Evolutionary conservation across 805 yeast genomes (phyloP).

Genomic region (Kluyveromyces lactis): DNA sequence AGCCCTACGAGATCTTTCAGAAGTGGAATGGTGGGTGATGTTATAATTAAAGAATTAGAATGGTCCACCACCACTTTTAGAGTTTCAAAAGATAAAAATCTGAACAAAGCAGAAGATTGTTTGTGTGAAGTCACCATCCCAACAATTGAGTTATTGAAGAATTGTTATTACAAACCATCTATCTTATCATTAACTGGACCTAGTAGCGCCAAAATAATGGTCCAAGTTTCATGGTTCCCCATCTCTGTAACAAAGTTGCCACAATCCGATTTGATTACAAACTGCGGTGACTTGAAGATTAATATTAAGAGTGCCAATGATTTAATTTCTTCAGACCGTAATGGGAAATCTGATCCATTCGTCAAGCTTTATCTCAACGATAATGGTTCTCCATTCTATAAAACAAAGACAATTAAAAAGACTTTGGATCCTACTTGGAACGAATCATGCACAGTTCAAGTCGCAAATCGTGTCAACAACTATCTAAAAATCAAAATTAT

Average conservation of each 20-base stretch:
- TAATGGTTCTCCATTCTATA: slow-evolving; percentile 47
- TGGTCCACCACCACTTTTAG: slow-evolving; percentile 61
- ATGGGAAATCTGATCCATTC: slow-evolving; percentile 93
- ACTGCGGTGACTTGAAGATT: slow-evolving; percentile 63
- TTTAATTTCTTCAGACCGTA: slow-evolving; percentile 78
- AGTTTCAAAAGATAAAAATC: slow-evolving; percentile 45
- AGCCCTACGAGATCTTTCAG: slow-evolving; percentile 30
- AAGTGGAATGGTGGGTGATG: slow-evolving; percentile 58
- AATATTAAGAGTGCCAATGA: slow-evolving; percentile 55
- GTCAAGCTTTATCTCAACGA: slow-evolving; percentile 62
- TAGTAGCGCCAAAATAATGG: slow-evolving; percentile 42
- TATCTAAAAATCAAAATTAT: slow-evolving; percentile 46
- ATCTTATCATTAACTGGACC: slow-evolving; percentile 48
- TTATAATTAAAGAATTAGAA: slow-evolving; percentile 66
- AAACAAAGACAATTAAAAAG: slow-evolving; percentile 75
- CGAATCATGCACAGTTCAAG: slow-evolving; percentile 50
- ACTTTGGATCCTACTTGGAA: slow-evolving; percentile 89
- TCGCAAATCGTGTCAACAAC: slow-evolving; percentile 57
- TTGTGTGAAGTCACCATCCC: slow-evolving; percentile 59
- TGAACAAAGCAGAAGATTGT: slow-evolving; percentile 47
- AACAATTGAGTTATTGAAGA: slow-evolving; percentile 54
- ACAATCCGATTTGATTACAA: slow-evolving; percentile 62
- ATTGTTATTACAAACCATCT: slow-evolving; percentile 56
- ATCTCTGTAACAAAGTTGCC: slow-evolving; percentile 53
- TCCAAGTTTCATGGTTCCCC: slow-evolving; percentile 77